These are phyloP conservation scores for Streptanthus diversifolius DNA, from an alignment of 345 rosid genomes.

Conservation along the genomic window DNA sequence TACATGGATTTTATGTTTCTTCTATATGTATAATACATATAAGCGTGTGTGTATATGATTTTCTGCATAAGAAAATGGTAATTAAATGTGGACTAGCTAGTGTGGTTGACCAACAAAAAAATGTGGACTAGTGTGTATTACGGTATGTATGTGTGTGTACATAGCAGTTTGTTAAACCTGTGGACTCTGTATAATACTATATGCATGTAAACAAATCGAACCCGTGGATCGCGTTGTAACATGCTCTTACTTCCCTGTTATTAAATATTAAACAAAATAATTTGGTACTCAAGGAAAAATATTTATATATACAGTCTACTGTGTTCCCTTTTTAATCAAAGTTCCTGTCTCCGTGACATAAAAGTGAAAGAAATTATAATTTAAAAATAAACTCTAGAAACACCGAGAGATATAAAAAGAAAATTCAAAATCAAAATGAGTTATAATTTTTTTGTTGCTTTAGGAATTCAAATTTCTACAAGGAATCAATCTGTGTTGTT, in stretches of 20 bases:
- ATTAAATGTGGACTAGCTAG: neutral
- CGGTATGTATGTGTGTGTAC: neutral
- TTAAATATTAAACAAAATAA: neutral
- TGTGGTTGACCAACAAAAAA: too few species aligned
- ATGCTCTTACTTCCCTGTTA: neutral
- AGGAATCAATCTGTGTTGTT: neutral
- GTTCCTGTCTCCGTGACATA: neutral
- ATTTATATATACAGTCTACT: neutral
- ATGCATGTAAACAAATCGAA: slow-evolving; percentile 15
- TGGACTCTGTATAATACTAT: neutral
- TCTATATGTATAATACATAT: neutral
- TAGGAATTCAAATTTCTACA: neutral
- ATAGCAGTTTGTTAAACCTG: neutral
- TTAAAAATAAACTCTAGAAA: neutral
- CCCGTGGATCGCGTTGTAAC: slow-evolving; percentile 9
- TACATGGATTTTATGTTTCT: neutral
- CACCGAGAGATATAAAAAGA: neutral
- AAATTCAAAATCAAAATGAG: neutral
- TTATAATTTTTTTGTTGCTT: neutral
- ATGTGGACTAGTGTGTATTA: neutral
- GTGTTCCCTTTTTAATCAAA: neutral
- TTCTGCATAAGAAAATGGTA: neutral
- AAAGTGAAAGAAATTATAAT: neutral
- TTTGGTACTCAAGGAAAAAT: slow-evolving; percentile 1
- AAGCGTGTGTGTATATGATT: neutral